Conservation (phyloP, 169 alveolate species). For the Plasmodium berghei region DNA sequence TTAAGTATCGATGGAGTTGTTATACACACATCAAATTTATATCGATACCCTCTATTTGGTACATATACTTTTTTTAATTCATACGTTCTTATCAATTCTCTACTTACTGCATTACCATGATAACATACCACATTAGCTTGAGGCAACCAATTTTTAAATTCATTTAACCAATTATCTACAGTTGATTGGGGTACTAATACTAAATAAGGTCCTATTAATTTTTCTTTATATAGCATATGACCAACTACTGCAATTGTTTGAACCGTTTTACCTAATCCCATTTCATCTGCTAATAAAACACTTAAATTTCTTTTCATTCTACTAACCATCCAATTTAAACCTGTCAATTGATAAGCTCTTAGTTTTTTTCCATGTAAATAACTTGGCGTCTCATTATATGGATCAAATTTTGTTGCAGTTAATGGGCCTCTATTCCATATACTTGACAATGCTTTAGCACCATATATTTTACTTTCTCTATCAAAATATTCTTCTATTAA, state of each 20-base stretch:
- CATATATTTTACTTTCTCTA: constrained; percentile 86
- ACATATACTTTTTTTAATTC: constrained; percentile 86
- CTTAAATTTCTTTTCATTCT: constrained; percentile 95
- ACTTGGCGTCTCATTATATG: constrained; percentile 90
- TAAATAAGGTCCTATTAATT: constrained; percentile 92
- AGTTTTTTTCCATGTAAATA: constrained; percentile 86
- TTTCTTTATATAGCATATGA: constrained; percentile 89
- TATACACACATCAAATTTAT: constrained; percentile 89
- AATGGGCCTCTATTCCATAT: constrained; percentile 88
- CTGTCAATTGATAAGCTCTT: constrained; percentile 95
- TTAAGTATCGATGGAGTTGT: constrained; percentile 92
- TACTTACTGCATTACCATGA: constrained; percentile 93
- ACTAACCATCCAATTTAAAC: constrained; percentile 96
- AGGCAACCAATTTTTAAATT: constrained; percentile 94
- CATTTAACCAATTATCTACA: constrained; percentile 97
- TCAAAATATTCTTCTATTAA: constrained; percentile 85
- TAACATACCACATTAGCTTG: constrained; percentile 93
- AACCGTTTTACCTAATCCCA: constrained; percentile 97
- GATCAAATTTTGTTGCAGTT: constrained; percentile 90
- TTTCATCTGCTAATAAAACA: constrained; percentile 95
- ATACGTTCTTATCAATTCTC: constrained; percentile 89
- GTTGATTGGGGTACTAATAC: constrained; percentile 97
- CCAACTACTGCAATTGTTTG: constrained; percentile 95
- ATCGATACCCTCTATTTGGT: constrained; percentile 86
- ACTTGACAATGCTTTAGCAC: constrained; percentile 80